phyloP scores from a whole-genome alignment of 2,329 filamentous ascomycete species.

The Trichoderma guizhouense region DNA sequence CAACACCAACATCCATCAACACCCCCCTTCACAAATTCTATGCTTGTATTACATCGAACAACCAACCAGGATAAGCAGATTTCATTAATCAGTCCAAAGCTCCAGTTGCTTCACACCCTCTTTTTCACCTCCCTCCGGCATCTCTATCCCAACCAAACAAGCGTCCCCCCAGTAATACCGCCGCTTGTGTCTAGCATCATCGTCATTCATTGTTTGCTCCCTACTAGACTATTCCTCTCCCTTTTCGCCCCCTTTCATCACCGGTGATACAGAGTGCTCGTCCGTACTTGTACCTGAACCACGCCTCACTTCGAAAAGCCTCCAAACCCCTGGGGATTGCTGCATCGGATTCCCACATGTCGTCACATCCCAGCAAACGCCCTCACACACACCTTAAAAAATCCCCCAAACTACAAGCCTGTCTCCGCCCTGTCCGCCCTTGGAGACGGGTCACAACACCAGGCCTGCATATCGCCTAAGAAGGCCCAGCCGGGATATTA shows the following conservation, averaged over 20 bases:
- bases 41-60: background rate
- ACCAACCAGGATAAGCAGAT: background rate
- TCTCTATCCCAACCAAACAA: background rate
- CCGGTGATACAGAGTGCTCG: background rate
- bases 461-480: slow-evolving; percentile 7
- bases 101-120: background rate
- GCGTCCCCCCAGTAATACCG: background rate
- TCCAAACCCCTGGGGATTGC: background rate
- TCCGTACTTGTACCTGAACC: background rate
- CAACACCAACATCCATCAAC: background rate
- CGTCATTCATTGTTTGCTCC: background rate
- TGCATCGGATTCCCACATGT: background rate
- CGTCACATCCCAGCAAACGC: background rate
- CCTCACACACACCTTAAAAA: background rate
- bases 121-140: background rate
- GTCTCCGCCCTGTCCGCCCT: slow-evolving; percentile 2
- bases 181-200: background rate
- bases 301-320: background rate
- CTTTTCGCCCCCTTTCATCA: background rate
- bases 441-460: slow-evolving; percentile 13
- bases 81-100: background rate
- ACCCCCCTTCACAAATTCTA: background rate
- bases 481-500: background rate
- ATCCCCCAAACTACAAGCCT: background rate
- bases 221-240: background rate